These are phyloP conservation scores for Primulina eburnea DNA, from an alignment of 257 asterid genomes.

Conservation along the genomic window DNA sequence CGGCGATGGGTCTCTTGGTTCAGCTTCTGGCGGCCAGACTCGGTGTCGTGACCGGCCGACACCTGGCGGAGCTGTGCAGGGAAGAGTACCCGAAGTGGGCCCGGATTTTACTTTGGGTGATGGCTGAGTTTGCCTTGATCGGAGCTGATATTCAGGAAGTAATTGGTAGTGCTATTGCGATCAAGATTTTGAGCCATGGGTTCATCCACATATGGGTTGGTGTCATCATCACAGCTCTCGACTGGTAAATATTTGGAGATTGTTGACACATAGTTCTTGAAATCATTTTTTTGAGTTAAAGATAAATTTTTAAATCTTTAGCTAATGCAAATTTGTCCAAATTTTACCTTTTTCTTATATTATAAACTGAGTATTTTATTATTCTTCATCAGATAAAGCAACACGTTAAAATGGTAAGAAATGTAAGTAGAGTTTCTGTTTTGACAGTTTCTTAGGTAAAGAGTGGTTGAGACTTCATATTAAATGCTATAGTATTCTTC, in stretches of 20 bases:
- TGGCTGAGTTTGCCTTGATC: slow-evolving; percentile 91
- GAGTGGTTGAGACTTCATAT: neutral
- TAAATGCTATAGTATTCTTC: slow-evolving; percentile 8
- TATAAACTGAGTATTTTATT: too few relatives aligned
- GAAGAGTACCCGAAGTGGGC: slow-evolving; percentile 92
- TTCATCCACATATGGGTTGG: slow-evolving; percentile 83
- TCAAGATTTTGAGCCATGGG: slow-evolving; percentile 80
- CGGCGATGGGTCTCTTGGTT: slow-evolving; percentile 79
- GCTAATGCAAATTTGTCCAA: too few relatives aligned
- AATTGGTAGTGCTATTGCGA: slow-evolving; percentile 94
- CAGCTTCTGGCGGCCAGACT: slow-evolving; percentile 76
- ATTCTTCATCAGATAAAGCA: too few relatives aligned
- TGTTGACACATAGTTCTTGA: too few relatives aligned
- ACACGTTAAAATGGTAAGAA: too few relatives aligned
- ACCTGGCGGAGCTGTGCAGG: slow-evolving; percentile 89
- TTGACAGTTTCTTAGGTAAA: too few relatives aligned
- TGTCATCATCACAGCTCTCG: slow-evolving; percentile 81
- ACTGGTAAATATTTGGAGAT: slow-evolving; percentile 50
- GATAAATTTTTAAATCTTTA: neutral
- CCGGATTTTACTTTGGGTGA: slow-evolving; percentile 67
- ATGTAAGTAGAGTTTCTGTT: too few relatives aligned
- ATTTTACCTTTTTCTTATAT: too few relatives aligned
- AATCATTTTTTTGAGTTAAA: neutral
- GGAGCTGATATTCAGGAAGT: slow-evolving; percentile 99
- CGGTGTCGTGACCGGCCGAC: slow-evolving; percentile 94